phyloP scores from a whole-genome alignment of 495 filamentous ascomycete species.

The Penicillium bialowiezense region DNA sequence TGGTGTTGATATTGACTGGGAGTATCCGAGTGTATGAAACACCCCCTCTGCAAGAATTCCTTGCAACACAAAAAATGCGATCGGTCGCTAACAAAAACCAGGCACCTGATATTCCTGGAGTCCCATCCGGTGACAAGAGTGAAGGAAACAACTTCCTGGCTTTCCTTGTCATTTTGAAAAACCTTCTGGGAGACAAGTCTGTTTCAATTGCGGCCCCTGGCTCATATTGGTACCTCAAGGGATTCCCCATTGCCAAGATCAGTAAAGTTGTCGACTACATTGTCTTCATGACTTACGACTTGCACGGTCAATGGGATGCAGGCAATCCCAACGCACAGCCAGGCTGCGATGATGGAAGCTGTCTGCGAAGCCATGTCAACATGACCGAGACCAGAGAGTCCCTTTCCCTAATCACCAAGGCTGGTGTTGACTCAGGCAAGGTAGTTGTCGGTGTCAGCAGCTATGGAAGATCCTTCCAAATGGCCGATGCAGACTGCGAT shows the following conservation, averaged over 20 bases:
- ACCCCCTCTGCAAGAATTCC: not conserved
- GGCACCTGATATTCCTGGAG: constrained; percentile 33
- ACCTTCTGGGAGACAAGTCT: constrained; percentile 2
- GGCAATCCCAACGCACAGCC: not conserved
- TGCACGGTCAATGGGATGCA: constrained; percentile 23
- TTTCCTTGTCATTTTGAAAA: constrained; percentile 12
- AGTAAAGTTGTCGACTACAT: constrained; percentile 25
- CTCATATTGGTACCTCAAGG: constrained; percentile 26
- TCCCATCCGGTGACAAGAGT: constrained; percentile 16
- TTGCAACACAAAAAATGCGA: not conserved
- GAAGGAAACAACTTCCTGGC: constrained; percentile 16
- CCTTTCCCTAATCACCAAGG: constrained; percentile 44
- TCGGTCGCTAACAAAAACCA: not conserved
- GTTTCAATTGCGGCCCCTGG: constrained; percentile 16
- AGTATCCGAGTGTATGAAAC: not conserved
- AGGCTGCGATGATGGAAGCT: constrained; percentile 11
- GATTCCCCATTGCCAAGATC: constrained; percentile 25
- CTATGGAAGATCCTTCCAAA: constrained; percentile 42
- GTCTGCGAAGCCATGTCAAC: constrained; percentile 39
- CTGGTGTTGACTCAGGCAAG: constrained; percentile 31
- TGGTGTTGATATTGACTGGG: constrained; percentile 4
- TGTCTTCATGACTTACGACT: constrained; percentile 37
- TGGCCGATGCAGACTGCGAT: constrained; percentile 18
- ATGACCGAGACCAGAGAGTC: constrained; percentile 35
- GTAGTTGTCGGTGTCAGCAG: constrained; percentile 35